Conservation (phyloP, 2,329 filamentous ascomycete species). For the Ophiostoma piceae region DNA sequence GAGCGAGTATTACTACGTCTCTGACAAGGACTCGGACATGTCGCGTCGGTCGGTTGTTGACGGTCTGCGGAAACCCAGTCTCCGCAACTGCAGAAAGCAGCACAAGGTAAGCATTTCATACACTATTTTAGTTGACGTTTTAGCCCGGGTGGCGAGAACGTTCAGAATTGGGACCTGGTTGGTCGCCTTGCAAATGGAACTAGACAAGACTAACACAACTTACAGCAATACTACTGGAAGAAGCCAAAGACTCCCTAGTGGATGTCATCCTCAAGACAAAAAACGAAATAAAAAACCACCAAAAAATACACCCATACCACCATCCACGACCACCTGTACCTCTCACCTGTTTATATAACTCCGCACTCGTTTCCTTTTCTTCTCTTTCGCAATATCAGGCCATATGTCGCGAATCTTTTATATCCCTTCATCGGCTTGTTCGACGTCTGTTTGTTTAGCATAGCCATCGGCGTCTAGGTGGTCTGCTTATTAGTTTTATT, state of each 20-base stretch:
- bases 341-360: neutral
- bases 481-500: neutral
- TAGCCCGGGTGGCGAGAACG: conserved; percentile 8
- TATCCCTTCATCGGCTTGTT: conserved; percentile 6
- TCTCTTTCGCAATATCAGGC: neutral
- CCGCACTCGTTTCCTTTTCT: neutral
- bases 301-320: neutral
- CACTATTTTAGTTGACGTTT: neutral
- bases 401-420: conserved; percentile 6
- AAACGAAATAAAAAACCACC: neutral
- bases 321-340: neutral
- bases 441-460: conserved; percentile 4
- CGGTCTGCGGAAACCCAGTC: conserved; percentile 78
- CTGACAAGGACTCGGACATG: conserved; percentile 76
- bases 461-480: conserved; percentile 11
- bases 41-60: conserved; percentile 76
- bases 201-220: conserved; percentile 13
- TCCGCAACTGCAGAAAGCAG: conserved; percentile 86
- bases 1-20: conserved; percentile 95
- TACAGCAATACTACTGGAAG: conserved; percentile 25
- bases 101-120: conserved; percentile 70
- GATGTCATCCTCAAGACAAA: neutral
- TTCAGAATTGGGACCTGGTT: neutral
- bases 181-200: neutral
- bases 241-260: conserved; percentile 20